Evolutionary conservation across 441 rosid genomes (phyloP), one percentile per base, ranked within the genome.

Genomic region (Manihot esculenta): DNA sequence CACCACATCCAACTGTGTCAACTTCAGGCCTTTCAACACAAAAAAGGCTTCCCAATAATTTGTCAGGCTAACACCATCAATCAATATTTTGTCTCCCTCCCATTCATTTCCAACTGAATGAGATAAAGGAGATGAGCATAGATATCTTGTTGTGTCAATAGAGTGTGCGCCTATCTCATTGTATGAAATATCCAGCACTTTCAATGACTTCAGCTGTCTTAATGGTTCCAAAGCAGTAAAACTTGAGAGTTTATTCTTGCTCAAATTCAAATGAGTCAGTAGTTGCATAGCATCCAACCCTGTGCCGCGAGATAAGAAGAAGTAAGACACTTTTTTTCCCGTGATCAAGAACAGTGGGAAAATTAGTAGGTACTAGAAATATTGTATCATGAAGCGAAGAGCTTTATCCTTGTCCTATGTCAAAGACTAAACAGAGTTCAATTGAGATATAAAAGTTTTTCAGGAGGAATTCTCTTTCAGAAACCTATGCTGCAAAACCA

Each of bases 221-320:
- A 92, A 72, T 62, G 99, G 87, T 66, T 80, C 93, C 76, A 94
- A 62, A 20, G 97, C 85, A 61, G 91, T 82, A 78, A 94, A 87
- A 79, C 80, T 90, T n/a, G 82, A 65, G 13, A 94, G 76, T 74
- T 77, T 89, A 81, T 94, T 94, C 81, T 81, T 80, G 64, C 94
- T 86, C 85, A 94, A 82, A 76, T 77, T 88, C 82, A 92, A 77
- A 84, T 81, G 72, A 48, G 86, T 63, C 62, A 94, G 94, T 67
- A 90, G 88, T 72, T 90, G 99, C 94, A 92, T 35, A 66, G 89
- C 94, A 81, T 86, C 97, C 86, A 92, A 64, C 62, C 97, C 99
- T 92, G 89, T 68, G 54, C 33, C 62, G 5, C 42, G 49, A 53
- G 48, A 38, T 45, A 55, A 10, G 48, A 10, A 33, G 6, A 33